Base-by-base conservation (phyloP, 805 yeast species). In the Torulaspora franciscae region DNA sequence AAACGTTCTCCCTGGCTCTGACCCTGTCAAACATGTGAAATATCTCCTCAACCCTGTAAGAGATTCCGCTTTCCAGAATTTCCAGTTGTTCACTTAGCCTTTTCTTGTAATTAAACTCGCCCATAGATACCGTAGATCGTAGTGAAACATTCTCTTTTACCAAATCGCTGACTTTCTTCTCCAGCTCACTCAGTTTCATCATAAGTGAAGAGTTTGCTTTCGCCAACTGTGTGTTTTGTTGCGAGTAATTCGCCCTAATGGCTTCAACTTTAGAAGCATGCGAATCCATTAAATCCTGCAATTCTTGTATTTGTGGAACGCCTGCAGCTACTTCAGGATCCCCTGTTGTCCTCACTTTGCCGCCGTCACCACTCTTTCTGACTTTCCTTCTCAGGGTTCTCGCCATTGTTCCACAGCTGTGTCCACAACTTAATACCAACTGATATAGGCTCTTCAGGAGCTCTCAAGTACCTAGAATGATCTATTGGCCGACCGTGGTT, bases 201-300 rank as follows among this genome's bases (percentile, higher is more conserved):
- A 74, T 68, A 58, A 82, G 65, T 17, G 70, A 58, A 2, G 83
- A 73, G 57, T 80, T 81, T 40, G 73, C 75, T 49, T 72, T 76
- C 1, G 86, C 86, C 23, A 84, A 62, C n/a, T 75, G 72, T 42
- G 69, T 70, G 61, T 83, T 83, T 55, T 63, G 72, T 39, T 50
- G 58, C 34, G 55, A 56, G 45, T 58, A 61, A 8, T 54, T 61
- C 44, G 49, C 51, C 28, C 51, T 63, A n/a, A 59, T 42, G 1
- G 39, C 28, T 22, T 55, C 57, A 11, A 50, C 45, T 34, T 55
- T 55, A 13, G 36, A 39, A 14, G 48, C 50, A 27, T 60, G 62
- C 7, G 47, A 28, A 43, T 63, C 64, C 51, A 62, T 49, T 14
- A 62, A 29, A 15, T 58, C 52, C 37, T 63, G 67, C 17, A 63